These are phyloP conservation scores for Mycena sp. DNA, from an alignment of 1,284 basidiomycete genomes.

Conservation along the genomic window DNA sequence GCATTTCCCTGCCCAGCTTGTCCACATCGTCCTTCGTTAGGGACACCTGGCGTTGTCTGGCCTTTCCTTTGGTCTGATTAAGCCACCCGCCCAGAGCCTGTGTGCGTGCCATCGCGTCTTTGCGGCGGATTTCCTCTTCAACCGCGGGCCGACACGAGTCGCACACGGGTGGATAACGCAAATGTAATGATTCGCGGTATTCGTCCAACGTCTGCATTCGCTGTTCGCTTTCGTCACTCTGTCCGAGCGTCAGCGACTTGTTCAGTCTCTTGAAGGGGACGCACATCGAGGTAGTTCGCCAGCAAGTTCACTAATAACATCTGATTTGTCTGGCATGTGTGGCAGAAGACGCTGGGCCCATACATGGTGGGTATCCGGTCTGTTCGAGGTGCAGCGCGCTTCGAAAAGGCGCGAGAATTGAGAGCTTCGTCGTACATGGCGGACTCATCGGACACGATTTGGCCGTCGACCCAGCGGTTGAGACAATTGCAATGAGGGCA, in stretches of 20 bases:
- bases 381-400: slow-evolving; percentile 78
- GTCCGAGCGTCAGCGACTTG: slow-evolving; percentile 18
- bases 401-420: slow-evolving; percentile 79
- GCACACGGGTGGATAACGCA: slow-evolving; percentile 90
- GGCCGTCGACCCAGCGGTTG: slow-evolving; percentile 78
- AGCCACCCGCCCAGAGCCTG: slow-evolving; percentile 80
- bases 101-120: slow-evolving; percentile 85
- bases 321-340: slow-evolving; percentile 77
- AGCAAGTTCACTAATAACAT: slow-evolving; percentile 81
- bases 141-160: slow-evolving; percentile 78
- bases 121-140: slow-evolving; percentile 81
- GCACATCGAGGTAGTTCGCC: slow-evolving; percentile 84
- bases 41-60: slow-evolving; percentile 58
- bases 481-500: slow-evolving; percentile 77
- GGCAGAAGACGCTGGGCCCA: slow-evolving; percentile 76
- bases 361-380: slow-evolving; percentile 73
- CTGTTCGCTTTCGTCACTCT: slow-evolving; percentile 79
- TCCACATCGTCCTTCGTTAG: slow-evolving; percentile 52
- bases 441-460: slow-evolving; percentile 86
- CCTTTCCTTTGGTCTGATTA: slow-evolving; percentile 70
- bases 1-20: slow-evolving; percentile 56
- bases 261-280: slow-evolving; percentile 40
- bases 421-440: slow-evolving; percentile 85
- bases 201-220: slow-evolving; percentile 73
- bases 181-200: slow-evolving; percentile 80